Evolutionary conservation across 164 flowering plant species (phyloP), one percentile per base, ranked within the genome.

Genomic region (Pachysandra terminalis): DNA sequence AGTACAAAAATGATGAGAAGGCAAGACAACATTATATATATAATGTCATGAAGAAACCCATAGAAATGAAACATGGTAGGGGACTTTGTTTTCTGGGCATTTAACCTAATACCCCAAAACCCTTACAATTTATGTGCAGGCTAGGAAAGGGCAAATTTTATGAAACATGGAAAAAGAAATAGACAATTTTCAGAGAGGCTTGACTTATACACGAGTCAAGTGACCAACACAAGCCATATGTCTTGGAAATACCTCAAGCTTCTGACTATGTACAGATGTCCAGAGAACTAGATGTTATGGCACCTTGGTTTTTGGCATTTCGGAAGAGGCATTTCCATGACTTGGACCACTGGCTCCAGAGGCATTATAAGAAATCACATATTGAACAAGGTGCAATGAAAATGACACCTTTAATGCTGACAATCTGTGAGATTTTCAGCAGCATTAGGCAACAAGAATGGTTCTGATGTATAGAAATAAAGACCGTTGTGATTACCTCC

Each of bases 401-500:
- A 32, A 32, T 32, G 37, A 32, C 7, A 32, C 7, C 37, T 7
- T 32, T 32, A n/a, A 32, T 32, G 37, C 37, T 32, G 7, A 32
- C 37, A 32, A 32, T 32, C 37, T 7, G 7, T 32, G 7, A 32
- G 37, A 32, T 3, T 3, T 32, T 3, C 37, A 32, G 37, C 37
- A 32, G 37, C 3, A 32, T 32, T 32, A 32, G 37, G 37, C 7
- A 32, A 3, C 5, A 32, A 32, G 37, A 32, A 32, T 41, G 16
- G 32, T 0, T 17, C 5, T 7, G 10, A 41, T 1, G 17, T 41
- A 25, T 58, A 58, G 28, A 25, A 58, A 10, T 19, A 59, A 19
- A 41, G 41, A 3, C 37, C 37, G 7, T 7, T 32, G 7, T 7
- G 7, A 32, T 62, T 73, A 91, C 96, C 96, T 85, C 96, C 98